Conservation (phyloP, 2,329 filamentous ascomycete species). For the Fusarium tjaetaba region DNA sequence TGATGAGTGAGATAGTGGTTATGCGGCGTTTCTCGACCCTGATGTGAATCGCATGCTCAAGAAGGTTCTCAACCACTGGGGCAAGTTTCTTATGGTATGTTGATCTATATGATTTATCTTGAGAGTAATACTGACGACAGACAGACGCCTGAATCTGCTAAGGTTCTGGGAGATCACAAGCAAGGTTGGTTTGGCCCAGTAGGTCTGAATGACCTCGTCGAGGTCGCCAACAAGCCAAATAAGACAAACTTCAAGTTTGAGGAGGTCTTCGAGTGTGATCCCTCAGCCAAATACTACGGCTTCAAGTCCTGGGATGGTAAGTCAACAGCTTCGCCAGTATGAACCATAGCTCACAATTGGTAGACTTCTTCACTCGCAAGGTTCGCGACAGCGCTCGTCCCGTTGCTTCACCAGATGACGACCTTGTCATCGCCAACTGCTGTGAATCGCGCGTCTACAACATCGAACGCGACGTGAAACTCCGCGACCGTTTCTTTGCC, state of each 20-base stretch:
- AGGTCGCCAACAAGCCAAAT: slow-evolving; percentile 60
- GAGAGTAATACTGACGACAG: neutral
- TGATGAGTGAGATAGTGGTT: slow-evolving; percentile 48
- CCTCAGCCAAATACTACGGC: slow-evolving; percentile 63
- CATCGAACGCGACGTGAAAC: slow-evolving; percentile 59
- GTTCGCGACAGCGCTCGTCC: slow-evolving; percentile 66
- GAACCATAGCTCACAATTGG: neutral
- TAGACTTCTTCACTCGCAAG: slow-evolving; percentile 71
- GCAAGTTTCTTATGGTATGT: slow-evolving; percentile 59
- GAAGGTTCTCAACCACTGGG: slow-evolving; percentile 67
- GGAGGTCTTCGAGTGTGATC: slow-evolving; percentile 70
- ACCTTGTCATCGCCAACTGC: slow-evolving; percentile 66
- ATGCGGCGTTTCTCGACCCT: slow-evolving; percentile 64
- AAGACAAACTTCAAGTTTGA: slow-evolving; percentile 61
- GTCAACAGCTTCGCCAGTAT: slow-evolving; percentile 1
- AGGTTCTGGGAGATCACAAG: slow-evolving; percentile 56
- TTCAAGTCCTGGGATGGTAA: slow-evolving; percentile 73
- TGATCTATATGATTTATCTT: accelerated
- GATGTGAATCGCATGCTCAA: slow-evolving; percentile 65
- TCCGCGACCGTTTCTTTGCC: slow-evolving; percentile 72
- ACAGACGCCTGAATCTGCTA: slow-evolving; percentile 62
- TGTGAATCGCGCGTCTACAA: slow-evolving; percentile 72
- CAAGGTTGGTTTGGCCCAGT: slow-evolving; percentile 66
- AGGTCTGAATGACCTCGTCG: slow-evolving; percentile 58
- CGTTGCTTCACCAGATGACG: slow-evolving; percentile 64